Conservation (phyloP, 768 basidiomycete genomes). For the Trametes coccinea region DNA sequence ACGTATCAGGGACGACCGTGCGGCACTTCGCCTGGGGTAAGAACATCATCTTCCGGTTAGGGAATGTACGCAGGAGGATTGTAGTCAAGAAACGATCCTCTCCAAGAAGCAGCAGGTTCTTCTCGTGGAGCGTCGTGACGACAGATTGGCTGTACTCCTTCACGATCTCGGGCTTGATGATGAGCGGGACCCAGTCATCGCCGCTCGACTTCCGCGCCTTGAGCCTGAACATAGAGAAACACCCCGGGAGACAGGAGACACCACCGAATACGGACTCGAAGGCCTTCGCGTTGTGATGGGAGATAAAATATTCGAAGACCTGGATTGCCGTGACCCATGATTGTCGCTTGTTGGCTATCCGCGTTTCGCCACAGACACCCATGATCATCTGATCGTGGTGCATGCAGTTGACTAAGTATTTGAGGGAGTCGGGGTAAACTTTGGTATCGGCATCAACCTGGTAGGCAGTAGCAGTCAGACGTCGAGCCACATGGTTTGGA, state of each 20-base stretch:
- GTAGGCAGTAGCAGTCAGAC: not conserved
- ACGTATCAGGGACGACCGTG: constrained; percentile 96
- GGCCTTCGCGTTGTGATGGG: constrained; percentile 96
- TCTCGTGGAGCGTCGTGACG: constrained; percentile 94
- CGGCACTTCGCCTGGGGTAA: constrained; percentile 93
- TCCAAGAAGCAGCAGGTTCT: constrained; percentile 92
- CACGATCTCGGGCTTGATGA: constrained; percentile 95
- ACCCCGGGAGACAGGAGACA: constrained; percentile 98
- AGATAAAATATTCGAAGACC: constrained; percentile 98
- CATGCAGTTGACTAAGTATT: constrained; percentile 95
- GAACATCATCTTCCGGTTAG: constrained; percentile 99
- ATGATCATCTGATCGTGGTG: constrained; percentile 98
- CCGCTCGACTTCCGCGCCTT: constrained; percentile 87
- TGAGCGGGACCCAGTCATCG: constrained; percentile 97
- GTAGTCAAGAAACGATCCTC: constrained; percentile 99
- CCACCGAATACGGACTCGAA: constrained; percentile 99
- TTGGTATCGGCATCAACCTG: constrained; percentile 99
- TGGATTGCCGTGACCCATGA: constrained; percentile 99
- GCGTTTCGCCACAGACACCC: constrained; percentile 98
- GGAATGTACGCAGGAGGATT: constrained; percentile 93
- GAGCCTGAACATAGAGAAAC: constrained; percentile 99
- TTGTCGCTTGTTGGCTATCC: constrained; percentile 96
- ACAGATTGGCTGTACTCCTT: constrained; percentile 95
- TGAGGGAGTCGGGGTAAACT: constrained; percentile 87
- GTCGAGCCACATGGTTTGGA: too few species aligned